Conservation (phyloP, 176 grass and related monocot genomes). For the Musa beccarii region DNA sequence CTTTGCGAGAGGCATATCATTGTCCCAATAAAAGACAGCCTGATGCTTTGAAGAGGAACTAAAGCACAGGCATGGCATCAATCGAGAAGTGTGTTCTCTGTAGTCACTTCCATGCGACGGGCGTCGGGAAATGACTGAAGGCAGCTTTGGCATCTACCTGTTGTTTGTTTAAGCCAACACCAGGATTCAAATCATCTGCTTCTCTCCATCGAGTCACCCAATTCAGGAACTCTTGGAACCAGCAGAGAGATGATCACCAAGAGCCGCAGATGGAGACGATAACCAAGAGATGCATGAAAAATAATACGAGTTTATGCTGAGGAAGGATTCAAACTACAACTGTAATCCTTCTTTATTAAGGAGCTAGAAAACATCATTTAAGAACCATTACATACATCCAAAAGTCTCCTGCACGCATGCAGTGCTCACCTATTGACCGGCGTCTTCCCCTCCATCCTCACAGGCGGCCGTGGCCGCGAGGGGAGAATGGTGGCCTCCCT, state of each 20-base stretch:
- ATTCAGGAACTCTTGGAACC: too few species aligned
- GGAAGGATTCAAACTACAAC: too few species aligned
- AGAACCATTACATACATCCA: too few species aligned
- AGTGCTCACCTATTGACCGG: conserved; percentile 4
- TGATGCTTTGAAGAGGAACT: background rate
- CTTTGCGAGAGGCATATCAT: background rate
- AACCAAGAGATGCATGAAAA: too few species aligned
- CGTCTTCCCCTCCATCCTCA: background rate
- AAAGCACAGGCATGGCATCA: background rate
- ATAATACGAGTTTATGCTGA: too few species aligned
- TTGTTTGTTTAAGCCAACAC: conserved; percentile 8
- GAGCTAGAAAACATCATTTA: too few species aligned
- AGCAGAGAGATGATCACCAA: too few species aligned
- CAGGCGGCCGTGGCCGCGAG: conserved; percentile 18
- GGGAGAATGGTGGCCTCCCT: conserved; percentile 45
- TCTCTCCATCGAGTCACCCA: too few species aligned
- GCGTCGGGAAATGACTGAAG: conserved; percentile 20
- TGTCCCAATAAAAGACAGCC: background rate
- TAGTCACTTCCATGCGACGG: background rate
- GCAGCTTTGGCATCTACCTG: conserved; percentile 24
- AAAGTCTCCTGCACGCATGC: too few species aligned
- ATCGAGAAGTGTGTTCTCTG: background rate
- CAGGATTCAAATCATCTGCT: background rate
- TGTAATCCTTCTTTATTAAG: too few species aligned
- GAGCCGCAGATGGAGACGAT: too few species aligned